Evolutionary conservation across 768 basidiomycete genomes (phyloP), one percentile per base, ranked within the genome.

Genomic region (Sporobolomyces phaffii): DNA sequence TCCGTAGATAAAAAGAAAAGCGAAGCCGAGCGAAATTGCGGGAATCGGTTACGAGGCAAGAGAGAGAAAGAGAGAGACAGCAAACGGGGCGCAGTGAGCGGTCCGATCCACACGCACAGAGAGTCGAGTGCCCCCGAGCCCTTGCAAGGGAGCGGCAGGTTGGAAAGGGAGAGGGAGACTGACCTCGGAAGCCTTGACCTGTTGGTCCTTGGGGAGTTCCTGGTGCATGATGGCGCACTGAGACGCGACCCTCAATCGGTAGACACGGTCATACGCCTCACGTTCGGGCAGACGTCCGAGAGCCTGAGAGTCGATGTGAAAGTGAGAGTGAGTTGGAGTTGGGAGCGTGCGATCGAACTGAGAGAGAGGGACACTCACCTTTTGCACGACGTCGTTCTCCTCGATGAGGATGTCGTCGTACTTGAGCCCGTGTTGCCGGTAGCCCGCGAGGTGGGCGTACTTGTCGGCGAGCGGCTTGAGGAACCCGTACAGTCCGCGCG

Each of bases 401-500:
- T 91, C 89, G 59, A 87, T 80, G 69, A 94, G 87, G 75, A 99
- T 84, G 83, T 99, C 94, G 78, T 99, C 94, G 77, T 96, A 73
- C 62, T 71, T 71, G 79, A 97, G 84, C 72, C 94, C 94, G 75
- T 89, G 82, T 75, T 86, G 82, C 73, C 94, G 84, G 82, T 92
- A 89, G 44, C 93, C 91, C 43, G 87, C 78, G 60, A 86, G 79
- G 77, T 87, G 77, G 73, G 87, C 87, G 76, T 96, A 97, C 84
- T 86, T 87, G 72, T 83, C 81, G 11, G 91, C 89, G 62, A 96
- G 53, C 62, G 91, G 91, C 66, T 85, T 86, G 69, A 94, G 72
- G 79, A 83, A 81, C 65, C 80, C 82, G 77, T 82, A 83, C 62
- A 96, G 82, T 28, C 84, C 82, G 73, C 84, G 84, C 31, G 85